Evolutionary conservation across 176 grass and related monocot species (phyloP).

Genomic region (Eleusine coracana): DNA sequence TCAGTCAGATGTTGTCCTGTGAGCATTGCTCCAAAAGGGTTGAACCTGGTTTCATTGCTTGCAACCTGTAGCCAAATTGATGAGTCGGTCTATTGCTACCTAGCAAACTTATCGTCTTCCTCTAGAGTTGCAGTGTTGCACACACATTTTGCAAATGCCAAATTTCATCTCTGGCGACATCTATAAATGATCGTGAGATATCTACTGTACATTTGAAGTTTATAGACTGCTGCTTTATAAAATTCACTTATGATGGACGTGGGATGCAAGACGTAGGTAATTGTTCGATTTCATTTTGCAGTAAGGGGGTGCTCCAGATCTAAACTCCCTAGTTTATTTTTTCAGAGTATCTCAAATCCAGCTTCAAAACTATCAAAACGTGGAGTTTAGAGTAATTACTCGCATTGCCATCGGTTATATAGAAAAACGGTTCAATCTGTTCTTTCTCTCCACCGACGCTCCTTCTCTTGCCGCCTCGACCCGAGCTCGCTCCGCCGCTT

Average conservation of each 20-base stretch:
- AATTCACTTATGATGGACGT: background rate
- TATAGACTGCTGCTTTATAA: background rate
- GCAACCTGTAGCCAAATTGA: slow-evolving; percentile 6
- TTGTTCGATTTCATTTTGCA: background rate
- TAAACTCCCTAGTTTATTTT: too few species aligned
- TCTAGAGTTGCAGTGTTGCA: background rate
- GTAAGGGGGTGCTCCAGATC: too few species aligned
- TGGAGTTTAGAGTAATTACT: too few species aligned
- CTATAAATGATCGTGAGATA: background rate
- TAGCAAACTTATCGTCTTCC: background rate
- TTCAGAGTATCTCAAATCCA: too few species aligned
- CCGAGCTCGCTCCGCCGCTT: too few species aligned
- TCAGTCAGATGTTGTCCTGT: slow-evolving; percentile 1
- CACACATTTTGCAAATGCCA: background rate
- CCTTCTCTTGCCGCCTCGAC: too few species aligned
- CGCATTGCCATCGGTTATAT: too few species aligned
- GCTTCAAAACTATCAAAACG: too few species aligned
- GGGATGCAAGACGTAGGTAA: background rate
- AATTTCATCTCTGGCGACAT: background rate
- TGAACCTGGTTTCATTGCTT: slow-evolving; percentile 11
- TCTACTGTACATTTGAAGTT: background rate
- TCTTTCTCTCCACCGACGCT: too few species aligned
- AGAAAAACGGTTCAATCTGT: too few species aligned
- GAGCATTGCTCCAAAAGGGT: slow-evolving; percentile 16
- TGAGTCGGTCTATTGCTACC: background rate